Percentiles rank a stretch among this genome's conserved stretches.
Conservation (phyloP, 1,139 yeast species). For the Kodamaea sp. region DNA sequence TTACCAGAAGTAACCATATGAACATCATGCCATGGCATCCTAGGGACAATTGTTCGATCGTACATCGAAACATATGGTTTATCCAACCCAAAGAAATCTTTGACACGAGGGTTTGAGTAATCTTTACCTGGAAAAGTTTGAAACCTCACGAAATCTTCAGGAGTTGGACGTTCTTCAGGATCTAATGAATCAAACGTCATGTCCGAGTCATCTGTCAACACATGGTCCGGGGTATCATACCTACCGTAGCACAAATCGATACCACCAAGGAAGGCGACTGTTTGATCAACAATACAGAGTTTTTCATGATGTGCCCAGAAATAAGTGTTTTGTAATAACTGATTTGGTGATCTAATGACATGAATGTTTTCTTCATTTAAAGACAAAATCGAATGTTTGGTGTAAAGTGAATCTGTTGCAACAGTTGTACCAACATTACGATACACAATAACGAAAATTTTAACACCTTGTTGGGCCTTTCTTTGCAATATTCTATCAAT, state of each 20-base stretch:
- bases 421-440: conserved; percentile 93
- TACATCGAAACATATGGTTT: conserved; percentile 92
- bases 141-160: conserved; percentile 41
- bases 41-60: conserved; percentile 72
- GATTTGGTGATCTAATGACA: conserved; percentile 93
- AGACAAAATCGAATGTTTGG: conserved; percentile 87
- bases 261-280: conserved; percentile 91
- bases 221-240: conserved; percentile 96
- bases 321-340: conserved; percentile 84
- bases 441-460: conserved; percentile 88
- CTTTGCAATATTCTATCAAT: conserved; percentile 82
- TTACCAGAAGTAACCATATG: conserved; percentile 97
- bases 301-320: conserved; percentile 99
- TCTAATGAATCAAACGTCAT: conserved; percentile 37
- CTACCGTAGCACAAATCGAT: conserved; percentile 94
- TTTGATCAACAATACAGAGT: conserved; percentile 79
- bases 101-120: conserved; percentile 91
- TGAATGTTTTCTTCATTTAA: conserved; percentile 79
- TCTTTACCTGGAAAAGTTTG: conserved; percentile 96
- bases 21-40: conserved; percentile 99
- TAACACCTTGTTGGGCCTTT: conserved; percentile 93
- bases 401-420: conserved; percentile 89
- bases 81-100: conserved; percentile 77
- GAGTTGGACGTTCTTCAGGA: conserved; percentile 24
- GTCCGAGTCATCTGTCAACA: conserved; percentile 68